These are phyloP conservation scores for Colletotrichum euphorbiae DNA, from an alignment of 2,329 filamentous ascomycete genomes.

Conservation along the genomic window DNA sequence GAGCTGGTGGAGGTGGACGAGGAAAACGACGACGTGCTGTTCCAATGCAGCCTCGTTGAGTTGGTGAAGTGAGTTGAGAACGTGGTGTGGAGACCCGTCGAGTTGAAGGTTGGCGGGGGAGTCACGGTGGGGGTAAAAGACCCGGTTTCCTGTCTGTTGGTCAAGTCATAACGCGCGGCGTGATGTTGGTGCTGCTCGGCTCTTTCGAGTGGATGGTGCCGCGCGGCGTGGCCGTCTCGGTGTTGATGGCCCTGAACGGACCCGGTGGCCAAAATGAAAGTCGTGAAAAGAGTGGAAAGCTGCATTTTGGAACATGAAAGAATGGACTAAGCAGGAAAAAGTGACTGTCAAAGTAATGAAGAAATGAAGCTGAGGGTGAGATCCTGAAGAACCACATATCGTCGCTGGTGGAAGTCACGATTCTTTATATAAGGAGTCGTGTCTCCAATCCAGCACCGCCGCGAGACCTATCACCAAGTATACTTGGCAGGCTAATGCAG, in stretches of 20 bases:
- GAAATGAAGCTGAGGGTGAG: background rate
- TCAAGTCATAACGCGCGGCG: background rate
- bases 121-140: background rate
- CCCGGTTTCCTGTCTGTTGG: background rate
- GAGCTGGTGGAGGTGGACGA: background rate
- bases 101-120: slow-evolving; percentile 2
- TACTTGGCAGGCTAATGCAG: background rate
- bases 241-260: slow-evolving; percentile 6
- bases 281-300: background rate
- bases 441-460: background rate
- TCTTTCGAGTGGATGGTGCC: slow-evolving; percentile 18
- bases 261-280: background rate
- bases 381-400: background rate
- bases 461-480: background rate
- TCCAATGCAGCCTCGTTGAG: background rate
- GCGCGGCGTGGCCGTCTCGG: background rate
- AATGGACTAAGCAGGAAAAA: background rate
- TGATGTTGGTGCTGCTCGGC: background rate
- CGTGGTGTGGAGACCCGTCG: slow-evolving; percentile 1
- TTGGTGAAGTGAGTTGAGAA: background rate
- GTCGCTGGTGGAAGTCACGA: background rate
- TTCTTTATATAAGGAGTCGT: background rate
- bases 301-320: background rate
- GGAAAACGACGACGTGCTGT: background rate
- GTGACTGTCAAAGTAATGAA: background rate